Base-by-base conservation (phyloP, 1,139 yeast species). In the Pneumocystis sp. region DNA sequence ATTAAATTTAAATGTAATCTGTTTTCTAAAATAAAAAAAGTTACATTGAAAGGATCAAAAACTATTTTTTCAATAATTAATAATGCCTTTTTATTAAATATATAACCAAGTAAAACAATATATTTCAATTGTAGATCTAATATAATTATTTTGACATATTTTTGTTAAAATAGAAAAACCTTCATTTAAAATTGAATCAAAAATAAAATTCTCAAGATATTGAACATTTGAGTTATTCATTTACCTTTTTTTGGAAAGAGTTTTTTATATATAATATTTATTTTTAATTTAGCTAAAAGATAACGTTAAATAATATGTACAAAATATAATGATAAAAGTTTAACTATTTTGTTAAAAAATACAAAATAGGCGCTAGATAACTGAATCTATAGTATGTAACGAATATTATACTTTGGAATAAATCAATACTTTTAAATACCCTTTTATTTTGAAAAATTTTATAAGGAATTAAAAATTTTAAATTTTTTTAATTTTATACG, bases 41-140 rank as follows among this genome's bases (percentile, higher is more conserved):
- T 72, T 34, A 72, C n/a, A 21, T 61, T 70, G 40, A 68, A 71
- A 10, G 15, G 12, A 12, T 39, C 31, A 73, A 88, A 89, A 63
- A 83, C 85, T 0, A 90, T 79, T 74, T 89, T 88, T 72, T 89
- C 96, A 8, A 89, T 73, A 7, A 85, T 78, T 19, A 89, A 72
- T n/a, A 93, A 85, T 6, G 96, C 96, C 61, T 80, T 76, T 64
- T 84, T 65, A 1, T 72, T 77, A 5, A 81, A 79, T 34, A 93
- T 86, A 1, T 75, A 71, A 0, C 97, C 98, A 31, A 90, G 76
- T 0, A 90, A 85, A 90, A 34, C 97, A 93, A 76, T 93, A 91
- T 72, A 95, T 90, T 29, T 81, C 93, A 0, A 76, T 82, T 1
- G 81, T 82, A 57, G 97, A 93, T 75, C 91, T 89, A 76, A 85